These are phyloP conservation scores for Kondoa subrosea DNA, from an alignment of 768 basidiomycete genomes.

Conservation along the genomic window DNA sequence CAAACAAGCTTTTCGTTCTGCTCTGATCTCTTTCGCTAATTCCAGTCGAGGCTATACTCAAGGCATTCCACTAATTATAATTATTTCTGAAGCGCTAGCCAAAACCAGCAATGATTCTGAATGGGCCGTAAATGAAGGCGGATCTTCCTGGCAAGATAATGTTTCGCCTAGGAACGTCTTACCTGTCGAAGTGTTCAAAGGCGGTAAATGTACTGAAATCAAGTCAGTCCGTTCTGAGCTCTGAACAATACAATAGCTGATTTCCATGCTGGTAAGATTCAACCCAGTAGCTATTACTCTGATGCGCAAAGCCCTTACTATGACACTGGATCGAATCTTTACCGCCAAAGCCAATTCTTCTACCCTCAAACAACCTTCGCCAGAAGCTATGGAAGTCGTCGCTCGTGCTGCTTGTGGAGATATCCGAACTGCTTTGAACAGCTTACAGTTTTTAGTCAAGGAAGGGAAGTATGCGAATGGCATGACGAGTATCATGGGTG, in stretches of 20 bases:
- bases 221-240: constrained; percentile 38
- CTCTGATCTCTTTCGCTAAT: constrained; percentile 21
- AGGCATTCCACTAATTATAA: constrained; percentile 50
- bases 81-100: constrained; percentile 66
- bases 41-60: constrained; percentile 9
- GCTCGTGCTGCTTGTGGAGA: constrained; percentile 73
- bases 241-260: neutral
- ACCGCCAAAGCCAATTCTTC: neutral
- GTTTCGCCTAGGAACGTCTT: constrained; percentile 55
- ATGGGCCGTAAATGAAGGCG: constrained; percentile 35
- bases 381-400: constrained; percentile 47
- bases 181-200: constrained; percentile 49
- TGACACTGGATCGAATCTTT: constrained; percentile 19
- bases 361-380: constrained; percentile 2
- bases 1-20: constrained; percentile 50
- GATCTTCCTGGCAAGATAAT: constrained; percentile 38
- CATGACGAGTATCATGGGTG: constrained; percentile 20
- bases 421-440: constrained; percentile 82
- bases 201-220: constrained; percentile 63
- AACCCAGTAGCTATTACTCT: constrained; percentile 81
- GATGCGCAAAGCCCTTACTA: constrained; percentile 57
- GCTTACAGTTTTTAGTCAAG: constrained; percentile 65
- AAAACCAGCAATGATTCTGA: constrained; percentile 36
- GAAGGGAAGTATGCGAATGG: constrained; percentile 24
- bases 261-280: constrained; percentile 43